phyloP scores from a whole-genome alignment of 306 rosid species.

The Cucurbita pepo region DNA sequence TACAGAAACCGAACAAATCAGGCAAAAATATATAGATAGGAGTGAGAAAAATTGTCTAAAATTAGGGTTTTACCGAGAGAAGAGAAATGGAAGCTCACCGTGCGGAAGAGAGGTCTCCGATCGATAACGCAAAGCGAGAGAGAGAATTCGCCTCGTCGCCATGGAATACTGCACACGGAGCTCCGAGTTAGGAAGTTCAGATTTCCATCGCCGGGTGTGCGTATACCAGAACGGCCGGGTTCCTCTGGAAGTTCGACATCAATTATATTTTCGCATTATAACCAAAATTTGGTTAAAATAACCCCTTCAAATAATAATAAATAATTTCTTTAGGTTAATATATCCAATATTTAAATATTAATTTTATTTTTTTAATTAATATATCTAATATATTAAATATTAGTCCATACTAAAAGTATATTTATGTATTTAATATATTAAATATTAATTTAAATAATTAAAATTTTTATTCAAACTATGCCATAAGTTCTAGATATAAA shows the following conservation, averaged over 20 bases:
- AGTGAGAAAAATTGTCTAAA: background rate
- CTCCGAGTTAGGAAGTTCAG: background rate
- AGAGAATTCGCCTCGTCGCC: conserved; percentile 31
- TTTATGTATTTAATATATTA: too few species aligned
- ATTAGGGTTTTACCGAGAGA: background rate
- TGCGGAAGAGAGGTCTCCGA: conserved; percentile 3
- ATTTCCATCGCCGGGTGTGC: background rate
- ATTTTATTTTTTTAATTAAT: too few species aligned
- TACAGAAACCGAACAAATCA: background rate
- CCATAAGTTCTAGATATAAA: too few species aligned
- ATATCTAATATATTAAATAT: too few species aligned
- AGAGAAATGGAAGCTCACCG: conserved; percentile 15
- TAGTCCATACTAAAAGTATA: too few species aligned
- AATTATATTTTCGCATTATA: background rate
- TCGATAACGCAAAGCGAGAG: conserved; percentile 14
- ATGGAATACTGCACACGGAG: background rate
- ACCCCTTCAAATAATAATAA: too few species aligned
- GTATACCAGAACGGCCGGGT: background rate
- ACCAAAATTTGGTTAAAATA: too few species aligned
- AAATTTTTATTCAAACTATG: too few species aligned
- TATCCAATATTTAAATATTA: too few species aligned
- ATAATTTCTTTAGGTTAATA: too few species aligned
- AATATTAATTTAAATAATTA: too few species aligned
- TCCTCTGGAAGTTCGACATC: background rate
- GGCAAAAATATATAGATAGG: background rate